Evolutionary conservation across 2,329 filamentous ascomycete species (phyloP), one percentile per base, ranked within the genome.

Genomic region (Aspergillus eucalypticola): DNA sequence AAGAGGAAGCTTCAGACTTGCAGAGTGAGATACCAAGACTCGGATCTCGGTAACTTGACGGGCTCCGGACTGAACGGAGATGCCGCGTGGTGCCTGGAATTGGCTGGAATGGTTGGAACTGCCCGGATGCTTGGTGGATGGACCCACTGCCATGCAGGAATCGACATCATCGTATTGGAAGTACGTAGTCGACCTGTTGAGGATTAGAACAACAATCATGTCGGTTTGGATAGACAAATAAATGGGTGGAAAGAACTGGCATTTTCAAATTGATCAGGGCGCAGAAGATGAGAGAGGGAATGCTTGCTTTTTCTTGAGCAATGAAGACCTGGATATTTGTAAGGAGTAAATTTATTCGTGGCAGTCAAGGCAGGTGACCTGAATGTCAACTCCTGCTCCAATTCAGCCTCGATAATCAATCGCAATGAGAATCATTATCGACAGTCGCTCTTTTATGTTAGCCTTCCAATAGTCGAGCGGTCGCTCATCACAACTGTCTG

Each of bases 401-500:
- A 13, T 35, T 13, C 32, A 13, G 11, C 1, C 23, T 39, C 11
- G 11, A 11, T 21, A 3, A 8, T n/a, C 3, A 2, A 32, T 1
- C 0, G 13, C 2, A 5, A 25, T 32, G 13, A 55, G 11, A 21
- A 4, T 1, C 39, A 4, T 3, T 21, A 29, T 3, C 7, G 7
- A 46, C 3, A n/a, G n/a, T 46, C 2, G 2, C 21, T 5, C 2
- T 46, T 46, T 55, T 46, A 55, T 55, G 53, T 46, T 38, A 46
- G 39, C 10, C n/a, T 41, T 17, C 11, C 42, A n/a, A 23, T 55
- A 55, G 53, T 46, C 41, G 39, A 55, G 41, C n/a, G 53, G 53
- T 32, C 5, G 5, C 23, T 29, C 23, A 25, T 32, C 8, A 2
- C 13, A 8, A 11, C 39, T 17, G 19, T 6, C 5, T 11, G 2